phyloP scores from a whole-genome alignment of 768 basidiomycete species.

The Termitomyces sp. region DNA sequence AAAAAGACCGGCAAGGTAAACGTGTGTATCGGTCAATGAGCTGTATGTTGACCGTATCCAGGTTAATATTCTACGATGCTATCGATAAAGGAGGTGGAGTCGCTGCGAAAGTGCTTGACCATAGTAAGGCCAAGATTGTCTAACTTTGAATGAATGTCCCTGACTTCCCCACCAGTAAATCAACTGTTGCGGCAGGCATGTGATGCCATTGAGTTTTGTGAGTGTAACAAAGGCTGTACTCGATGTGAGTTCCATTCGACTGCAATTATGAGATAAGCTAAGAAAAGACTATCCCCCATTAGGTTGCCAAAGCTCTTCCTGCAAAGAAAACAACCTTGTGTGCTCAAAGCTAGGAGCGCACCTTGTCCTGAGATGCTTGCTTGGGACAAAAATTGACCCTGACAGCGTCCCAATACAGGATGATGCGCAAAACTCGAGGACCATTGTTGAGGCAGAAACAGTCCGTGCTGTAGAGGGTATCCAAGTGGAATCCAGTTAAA shows the following conservation, averaged over 20 bases:
- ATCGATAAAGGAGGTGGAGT: slow-evolving; percentile 69
- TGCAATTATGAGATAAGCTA: neutral
- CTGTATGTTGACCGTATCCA: slow-evolving; percentile 20
- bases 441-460: slow-evolving; percentile 49
- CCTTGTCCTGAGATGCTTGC: slow-evolving; percentile 59
- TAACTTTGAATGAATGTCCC: neutral
- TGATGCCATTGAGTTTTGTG: slow-evolving; percentile 53
- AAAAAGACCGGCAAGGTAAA: slow-evolving; percentile 67
- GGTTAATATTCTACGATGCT: slow-evolving; percentile 79
- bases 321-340: slow-evolving; percentile 71
- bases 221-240: slow-evolving; percentile 67
- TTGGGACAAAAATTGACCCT: slow-evolving; percentile 40
- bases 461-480: slow-evolving; percentile 44
- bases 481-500: slow-evolving; percentile 36
- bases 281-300: neutral
- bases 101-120: slow-evolving; percentile 79
- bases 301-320: slow-evolving; percentile 68
- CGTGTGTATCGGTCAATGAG: neutral
- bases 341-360: slow-evolving; percentile 74
- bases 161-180: slow-evolving; percentile 35
- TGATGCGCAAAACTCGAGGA: slow-evolving; percentile 34
- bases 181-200: slow-evolving; percentile 59
- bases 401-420: slow-evolving; percentile 32
- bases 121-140: slow-evolving; percentile 41
- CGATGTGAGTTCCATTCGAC: slow-evolving; percentile 44